Evolutionary conservation across 225 moss, liverwort and hornwort genomes (phyloP).

Genomic region (Lunularia cruciata): DNA sequence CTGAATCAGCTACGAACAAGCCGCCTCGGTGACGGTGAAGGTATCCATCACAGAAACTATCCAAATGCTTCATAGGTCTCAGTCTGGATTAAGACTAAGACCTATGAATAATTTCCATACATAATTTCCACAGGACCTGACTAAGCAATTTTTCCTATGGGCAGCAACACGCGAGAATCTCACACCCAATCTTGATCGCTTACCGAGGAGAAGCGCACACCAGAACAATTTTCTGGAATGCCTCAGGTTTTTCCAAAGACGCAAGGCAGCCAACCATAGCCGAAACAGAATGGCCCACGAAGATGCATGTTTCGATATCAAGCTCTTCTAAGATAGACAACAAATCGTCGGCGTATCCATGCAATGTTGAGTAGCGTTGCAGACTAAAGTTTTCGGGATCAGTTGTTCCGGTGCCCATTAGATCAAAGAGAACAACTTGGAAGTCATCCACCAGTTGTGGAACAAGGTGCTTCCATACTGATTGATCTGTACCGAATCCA

Average conservation of each 20-base stretch:
- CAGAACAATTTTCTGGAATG: conserved; percentile 36
- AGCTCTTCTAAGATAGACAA: conserved; percentile 47
- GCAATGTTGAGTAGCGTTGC: conserved; percentile 36
- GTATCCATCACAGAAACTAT: neutral
- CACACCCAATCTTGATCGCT: neutral
- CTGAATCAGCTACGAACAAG: neutral
- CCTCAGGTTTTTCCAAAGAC: conserved; percentile 48
- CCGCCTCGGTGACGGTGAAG: neutral
- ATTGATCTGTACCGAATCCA: conserved; percentile 44
- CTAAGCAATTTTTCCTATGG: neutral
- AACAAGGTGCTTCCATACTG: conserved; percentile 40
- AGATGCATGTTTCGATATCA: conserved; percentile 37
- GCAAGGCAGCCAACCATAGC: conserved; percentile 56
- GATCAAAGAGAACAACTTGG: conserved; percentile 38
- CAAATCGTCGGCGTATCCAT: conserved; percentile 46
- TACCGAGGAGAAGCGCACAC: conserved; percentile 50
- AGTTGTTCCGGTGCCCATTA: conserved; percentile 45
- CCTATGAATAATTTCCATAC: neutral
- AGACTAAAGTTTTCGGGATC: conserved; percentile 33
- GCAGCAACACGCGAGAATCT: neutral
- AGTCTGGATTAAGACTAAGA: neutral
- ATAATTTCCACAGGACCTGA: no score
- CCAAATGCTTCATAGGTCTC: neutral
- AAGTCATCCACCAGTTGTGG: conserved; percentile 39
- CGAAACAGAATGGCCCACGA: conserved; percentile 46